Conservation (phyloP, 2,329 filamentous ascomycete genomes). For the Pseudogymnoascus sp. region DNA sequence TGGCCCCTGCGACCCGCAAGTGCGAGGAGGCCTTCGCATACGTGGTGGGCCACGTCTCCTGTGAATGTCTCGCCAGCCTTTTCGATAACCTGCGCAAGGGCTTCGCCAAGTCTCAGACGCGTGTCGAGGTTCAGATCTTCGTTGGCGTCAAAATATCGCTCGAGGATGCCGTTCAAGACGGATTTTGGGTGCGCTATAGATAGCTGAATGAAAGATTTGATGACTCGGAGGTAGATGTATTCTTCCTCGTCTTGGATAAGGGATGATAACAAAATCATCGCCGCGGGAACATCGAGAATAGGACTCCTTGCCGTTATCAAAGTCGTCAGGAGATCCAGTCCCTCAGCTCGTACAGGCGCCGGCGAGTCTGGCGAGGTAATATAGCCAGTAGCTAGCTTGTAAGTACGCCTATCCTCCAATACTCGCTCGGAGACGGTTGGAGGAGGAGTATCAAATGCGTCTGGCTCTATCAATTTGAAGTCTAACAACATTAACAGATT, state of each 20-base stretch:
- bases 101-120: slow-evolving; percentile 62
- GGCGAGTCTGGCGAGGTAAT: slow-evolving; percentile 55
- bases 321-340: slow-evolving; percentile 50
- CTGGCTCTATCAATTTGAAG: slow-evolving; percentile 35
- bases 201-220: slow-evolving; percentile 55
- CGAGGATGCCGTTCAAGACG: slow-evolving; percentile 54
- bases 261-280: slow-evolving; percentile 55
- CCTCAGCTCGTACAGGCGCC: slow-evolving; percentile 59
- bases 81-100: slow-evolving; percentile 57
- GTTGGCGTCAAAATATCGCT: slow-evolving; percentile 58
- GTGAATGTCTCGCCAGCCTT: slow-evolving; percentile 49
- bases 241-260: slow-evolving; percentile 61
- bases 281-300: slow-evolving; percentile 58
- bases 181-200: slow-evolving; percentile 55
- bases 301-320: slow-evolving; percentile 50
- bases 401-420: slow-evolving; percentile 53
- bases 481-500: slow-evolving; percentile 50
- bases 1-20: slow-evolving; percentile 57
- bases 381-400: slow-evolving; percentile 56
- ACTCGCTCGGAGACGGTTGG: slow-evolving; percentile 38
- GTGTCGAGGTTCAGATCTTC: slow-evolving; percentile 55
- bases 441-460: slow-evolving; percentile 20
- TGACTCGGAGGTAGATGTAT: slow-evolving; percentile 62
- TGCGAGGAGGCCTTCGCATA: slow-evolving; percentile 53
- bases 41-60: slow-evolving; percentile 43